phyloP scores from a whole-genome alignment of 176 grass and related monocot species.

The Ensete ventricosum region DNA sequence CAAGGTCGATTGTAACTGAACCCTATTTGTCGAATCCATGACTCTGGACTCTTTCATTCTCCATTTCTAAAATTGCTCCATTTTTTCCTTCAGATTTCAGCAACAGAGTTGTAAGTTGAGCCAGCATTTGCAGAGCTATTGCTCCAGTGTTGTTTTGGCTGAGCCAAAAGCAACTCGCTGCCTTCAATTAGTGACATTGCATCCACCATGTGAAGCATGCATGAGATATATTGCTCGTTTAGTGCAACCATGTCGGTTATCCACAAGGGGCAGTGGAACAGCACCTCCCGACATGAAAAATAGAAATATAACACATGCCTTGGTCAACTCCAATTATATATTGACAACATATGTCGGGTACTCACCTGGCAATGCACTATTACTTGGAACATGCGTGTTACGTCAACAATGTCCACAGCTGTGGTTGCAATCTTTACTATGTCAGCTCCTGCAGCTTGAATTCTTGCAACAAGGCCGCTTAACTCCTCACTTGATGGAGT shows the following conservation, averaged over 20 bases:
- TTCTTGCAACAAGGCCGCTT: conserved; percentile 50
- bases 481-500: conserved; percentile 76
- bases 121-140: background rate
- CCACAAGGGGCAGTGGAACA: background rate
- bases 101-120: background rate
- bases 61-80: too few relatives aligned
- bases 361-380: conserved; percentile 63
- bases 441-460: conserved; percentile 72
- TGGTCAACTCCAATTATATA: background rate
- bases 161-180: background rate
- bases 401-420: conserved; percentile 77
- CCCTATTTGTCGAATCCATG: too few relatives aligned
- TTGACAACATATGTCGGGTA: background rate
- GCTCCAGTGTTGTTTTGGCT: background rate
- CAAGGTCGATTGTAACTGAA: background rate
- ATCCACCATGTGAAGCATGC: background rate
- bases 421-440: conserved; percentile 92
- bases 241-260: background rate
- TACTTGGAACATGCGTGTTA: conserved; percentile 77
- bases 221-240: background rate
- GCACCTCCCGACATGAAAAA: background rate
- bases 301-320: background rate
- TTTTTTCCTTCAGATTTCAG: background rate
- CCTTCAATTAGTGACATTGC: background rate
- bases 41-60: too few relatives aligned